Evolutionary conservation across 1,284 basidiomycete genomes (phyloP), one percentile per base, ranked within the genome.

Genomic region (Ganoderma boninense): DNA sequence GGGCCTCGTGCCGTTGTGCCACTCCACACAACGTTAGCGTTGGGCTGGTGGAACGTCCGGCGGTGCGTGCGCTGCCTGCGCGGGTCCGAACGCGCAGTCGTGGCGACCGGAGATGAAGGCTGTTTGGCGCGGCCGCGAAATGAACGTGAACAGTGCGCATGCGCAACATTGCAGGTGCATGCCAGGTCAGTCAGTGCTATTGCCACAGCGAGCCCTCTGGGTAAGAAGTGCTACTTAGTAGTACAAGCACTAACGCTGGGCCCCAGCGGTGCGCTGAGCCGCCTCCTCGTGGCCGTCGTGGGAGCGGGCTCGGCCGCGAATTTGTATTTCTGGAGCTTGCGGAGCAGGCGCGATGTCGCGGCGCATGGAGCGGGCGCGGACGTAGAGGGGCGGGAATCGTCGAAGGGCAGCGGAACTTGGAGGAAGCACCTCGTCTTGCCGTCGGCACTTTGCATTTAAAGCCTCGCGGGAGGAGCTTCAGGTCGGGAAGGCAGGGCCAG

Each of bases 21-120:
- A 52, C 64, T 46, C 26, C 38, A 43, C 38, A 43, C 46, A 49
- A 40, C 38, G 20, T 29, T 40, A 44, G 29, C 44, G 32, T 10
- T 14, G 40, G 14, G 7, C 6, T 10, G 38, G 38, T 38, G 38
- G 38, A 38, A 38, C 38, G 38, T 38, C 38, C 38, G 38, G 38
- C 38, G 38, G 6, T 7, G 38, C 18, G 4, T 42, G 52, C 38
- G 54, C 64, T 63, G 61, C 49, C 18, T 42, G 35, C 43, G 62
- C 72, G 72, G 69, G 64, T 68, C 69, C 72, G 72, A 69, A 46
- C 32, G 64, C 68, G 64, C 68, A 63, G 66, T 60, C 66, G 32
- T 71, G 68, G 62, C 66, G 68, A 71, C 72, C 71, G 71, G 71
- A 73, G 38, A 73, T 73, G 69, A 73, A 67, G 42, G 20, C 23